A percentile compares a stretch with the other conserved stretches of the same genome.
Conservation (phyloP, 2,329 filamentous ascomycete species). For the Tolypocladium tundrense region DNA sequence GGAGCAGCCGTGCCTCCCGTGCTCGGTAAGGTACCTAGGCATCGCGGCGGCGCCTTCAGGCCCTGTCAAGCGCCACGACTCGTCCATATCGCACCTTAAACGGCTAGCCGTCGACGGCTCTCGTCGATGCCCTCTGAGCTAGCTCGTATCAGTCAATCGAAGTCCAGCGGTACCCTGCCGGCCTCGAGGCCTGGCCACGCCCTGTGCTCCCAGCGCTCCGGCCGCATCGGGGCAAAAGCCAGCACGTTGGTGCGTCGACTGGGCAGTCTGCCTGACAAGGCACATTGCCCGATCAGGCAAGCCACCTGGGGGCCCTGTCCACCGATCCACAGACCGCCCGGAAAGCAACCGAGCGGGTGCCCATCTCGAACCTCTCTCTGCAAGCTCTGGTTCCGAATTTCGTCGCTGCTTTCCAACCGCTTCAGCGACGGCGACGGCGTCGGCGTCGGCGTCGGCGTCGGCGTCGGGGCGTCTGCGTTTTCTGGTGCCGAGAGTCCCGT, state of each 20-base stretch:
- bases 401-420: neutral
- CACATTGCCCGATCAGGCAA: conserved; percentile 2
- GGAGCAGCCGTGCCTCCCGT: neutral
- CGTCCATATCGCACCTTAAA: neutral
- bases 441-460: neutral
- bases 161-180: neutral
- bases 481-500: neutral
- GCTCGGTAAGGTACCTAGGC: neutral
- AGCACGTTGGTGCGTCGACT: neutral
- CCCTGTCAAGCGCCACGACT: neutral
- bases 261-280: conserved; percentile 5
- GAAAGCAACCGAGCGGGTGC: neutral
- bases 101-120: neutral
- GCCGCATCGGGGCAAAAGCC: neutral
- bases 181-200: neutral
- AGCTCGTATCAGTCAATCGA: neutral
- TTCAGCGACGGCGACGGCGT: neutral
- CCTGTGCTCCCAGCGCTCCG: neutral
- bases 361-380: neutral
- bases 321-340: neutral
- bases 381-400: too few species aligned
- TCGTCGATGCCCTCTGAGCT: neutral
- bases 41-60: neutral
- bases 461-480: neutral
- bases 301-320: neutral